phyloP scores from a whole-genome alignment of 495 filamentous ascomycete species.

The Usnea hakonensis region DNA sequence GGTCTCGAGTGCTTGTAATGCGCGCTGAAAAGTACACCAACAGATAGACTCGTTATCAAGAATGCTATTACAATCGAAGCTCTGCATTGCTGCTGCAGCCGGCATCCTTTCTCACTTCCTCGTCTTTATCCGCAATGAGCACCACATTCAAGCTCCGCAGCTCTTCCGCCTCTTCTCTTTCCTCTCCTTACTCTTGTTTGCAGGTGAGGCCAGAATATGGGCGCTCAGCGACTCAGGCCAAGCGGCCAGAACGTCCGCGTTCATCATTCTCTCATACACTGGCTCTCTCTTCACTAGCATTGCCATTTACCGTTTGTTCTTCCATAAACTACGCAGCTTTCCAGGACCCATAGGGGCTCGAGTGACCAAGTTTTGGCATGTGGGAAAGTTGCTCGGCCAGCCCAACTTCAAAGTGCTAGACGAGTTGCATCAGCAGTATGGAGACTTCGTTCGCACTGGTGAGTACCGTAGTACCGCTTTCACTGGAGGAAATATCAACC shows the following conservation, averaged over 20 bases:
- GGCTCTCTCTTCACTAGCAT: conserved; percentile 38
- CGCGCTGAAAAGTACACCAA: neutral
- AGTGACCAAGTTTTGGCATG: conserved; percentile 39
- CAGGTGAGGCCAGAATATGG: neutral
- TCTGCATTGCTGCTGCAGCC: neutral
- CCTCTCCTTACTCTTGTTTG: neutral
- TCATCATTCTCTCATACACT: conserved; percentile 25
- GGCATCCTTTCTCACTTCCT: conserved; percentile 19
- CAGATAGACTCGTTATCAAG: neutral
- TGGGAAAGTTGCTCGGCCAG: conserved; percentile 25
- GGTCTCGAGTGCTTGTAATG: neutral
- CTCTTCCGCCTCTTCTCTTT: neutral
- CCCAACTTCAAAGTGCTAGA: conserved; percentile 33
- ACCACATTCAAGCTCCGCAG: conserved; percentile 19
- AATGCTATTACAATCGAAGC: neutral
- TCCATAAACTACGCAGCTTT: conserved; percentile 39
- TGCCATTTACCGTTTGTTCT: conserved; percentile 38
- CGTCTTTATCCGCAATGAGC: conserved; percentile 23
- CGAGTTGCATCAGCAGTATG: conserved; percentile 29
- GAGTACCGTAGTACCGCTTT: neutral
- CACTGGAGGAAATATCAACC: neutral
- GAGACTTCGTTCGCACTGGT: conserved; percentile 34
- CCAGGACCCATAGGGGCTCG: conserved; percentile 37
- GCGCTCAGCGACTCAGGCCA: neutral
- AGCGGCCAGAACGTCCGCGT: neutral